phyloP scores from a whole-genome alignment of 2,329 filamentous ascomycete genomes.

The Biscogniauxia marginata region DNA sequence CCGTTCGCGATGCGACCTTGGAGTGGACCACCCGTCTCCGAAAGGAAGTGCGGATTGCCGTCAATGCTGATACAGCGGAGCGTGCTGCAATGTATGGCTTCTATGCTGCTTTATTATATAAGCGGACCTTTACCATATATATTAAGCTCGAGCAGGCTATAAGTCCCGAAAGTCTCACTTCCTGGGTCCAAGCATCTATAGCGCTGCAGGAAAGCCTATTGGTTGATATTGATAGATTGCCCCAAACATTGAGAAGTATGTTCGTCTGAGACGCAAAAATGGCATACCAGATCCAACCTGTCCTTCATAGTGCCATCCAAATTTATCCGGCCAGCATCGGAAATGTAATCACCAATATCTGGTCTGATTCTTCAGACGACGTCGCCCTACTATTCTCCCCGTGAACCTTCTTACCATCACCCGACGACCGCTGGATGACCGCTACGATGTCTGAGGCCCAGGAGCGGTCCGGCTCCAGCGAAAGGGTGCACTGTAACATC shows the following conservation, averaged over 20 bases:
- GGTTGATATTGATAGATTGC: constrained; percentile 35
- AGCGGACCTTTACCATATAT: constrained; percentile 20
- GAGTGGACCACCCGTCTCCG: constrained; percentile 50
- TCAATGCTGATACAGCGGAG: constrained; percentile 38
- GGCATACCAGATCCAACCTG: constrained; percentile 34
- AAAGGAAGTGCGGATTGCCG: constrained; percentile 39
- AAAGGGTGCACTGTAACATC: constrained; percentile 35
- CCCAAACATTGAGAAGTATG: constrained; percentile 35
- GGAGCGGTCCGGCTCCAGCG: constrained; percentile 3
- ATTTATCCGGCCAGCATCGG: constrained; percentile 7
- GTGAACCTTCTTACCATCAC: constrained; percentile 27
- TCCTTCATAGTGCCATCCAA: constrained; percentile 37
- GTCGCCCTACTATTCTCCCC: constrained; percentile 27
- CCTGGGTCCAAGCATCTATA: constrained; percentile 24
- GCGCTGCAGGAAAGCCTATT: constrained; percentile 47
- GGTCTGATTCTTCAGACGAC: constrained; percentile 36
- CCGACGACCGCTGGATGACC: constrained; percentile 24
- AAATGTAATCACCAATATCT: constrained; percentile 39
- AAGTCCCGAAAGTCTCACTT: constrained; percentile 14
- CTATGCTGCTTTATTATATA: constrained; percentile 55
- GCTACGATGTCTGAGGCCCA: constrained; percentile 6
- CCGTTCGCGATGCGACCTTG: constrained; percentile 40
- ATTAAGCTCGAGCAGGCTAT: constrained; percentile 7
- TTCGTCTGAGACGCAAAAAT: constrained; percentile 48
- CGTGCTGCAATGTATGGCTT: constrained; percentile 46